Percentiles rank a stretch among this genome's conserved stretches.
Evolutionary conservation across 83 land plant species (phyloP).

Genomic region (Picea mariana): DNA sequence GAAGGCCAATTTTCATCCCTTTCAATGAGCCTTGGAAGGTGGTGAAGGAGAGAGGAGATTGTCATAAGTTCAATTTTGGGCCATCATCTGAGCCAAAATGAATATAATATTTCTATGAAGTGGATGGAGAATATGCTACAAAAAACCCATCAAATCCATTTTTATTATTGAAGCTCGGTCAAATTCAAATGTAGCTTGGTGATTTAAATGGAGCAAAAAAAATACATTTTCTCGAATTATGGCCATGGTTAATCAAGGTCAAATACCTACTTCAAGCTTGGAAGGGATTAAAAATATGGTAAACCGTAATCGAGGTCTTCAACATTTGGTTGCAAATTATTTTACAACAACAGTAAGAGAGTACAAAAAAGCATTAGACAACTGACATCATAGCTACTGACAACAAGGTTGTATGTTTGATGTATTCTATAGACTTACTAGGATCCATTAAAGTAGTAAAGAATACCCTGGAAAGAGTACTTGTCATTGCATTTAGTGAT

Average conservation of each 20-base stretch:
- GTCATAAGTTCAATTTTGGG: slow-evolving; percentile 57
- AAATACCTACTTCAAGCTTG: slow-evolving; percentile 1
- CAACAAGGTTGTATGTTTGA: too few species aligned
- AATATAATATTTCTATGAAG: slow-evolving; percentile 58
- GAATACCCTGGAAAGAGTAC: too few species aligned
- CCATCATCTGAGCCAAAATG: slow-evolving; percentile 58
- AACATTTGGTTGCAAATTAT: too few species aligned
- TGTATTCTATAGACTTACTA: too few species aligned
- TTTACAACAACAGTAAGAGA: too few species aligned
- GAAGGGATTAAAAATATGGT: too few species aligned
- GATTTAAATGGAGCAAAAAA: too few species aligned
- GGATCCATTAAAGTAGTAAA: too few species aligned
- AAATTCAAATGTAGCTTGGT: slow-evolving; percentile 85
- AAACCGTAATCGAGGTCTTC: too few species aligned
- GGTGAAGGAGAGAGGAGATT: slow-evolving; percentile 64
- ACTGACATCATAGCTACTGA: too few species aligned
- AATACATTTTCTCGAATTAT: slow-evolving; percentile 53
- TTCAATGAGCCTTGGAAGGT: slow-evolving; percentile 17
- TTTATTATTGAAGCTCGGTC: slow-evolving; percentile 78
- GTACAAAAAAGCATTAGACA: too few species aligned
- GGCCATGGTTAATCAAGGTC: slow-evolving; percentile 13
- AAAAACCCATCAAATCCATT: slow-evolving; percentile 43
- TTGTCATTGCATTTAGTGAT: too few species aligned
- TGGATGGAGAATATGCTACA: slow-evolving; percentile 48
- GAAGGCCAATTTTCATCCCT: background rate